Evolutionary conservation across 805 yeast species (phyloP), one percentile per base, ranked within the genome.

Genomic region (Candida sanyiensis): DNA sequence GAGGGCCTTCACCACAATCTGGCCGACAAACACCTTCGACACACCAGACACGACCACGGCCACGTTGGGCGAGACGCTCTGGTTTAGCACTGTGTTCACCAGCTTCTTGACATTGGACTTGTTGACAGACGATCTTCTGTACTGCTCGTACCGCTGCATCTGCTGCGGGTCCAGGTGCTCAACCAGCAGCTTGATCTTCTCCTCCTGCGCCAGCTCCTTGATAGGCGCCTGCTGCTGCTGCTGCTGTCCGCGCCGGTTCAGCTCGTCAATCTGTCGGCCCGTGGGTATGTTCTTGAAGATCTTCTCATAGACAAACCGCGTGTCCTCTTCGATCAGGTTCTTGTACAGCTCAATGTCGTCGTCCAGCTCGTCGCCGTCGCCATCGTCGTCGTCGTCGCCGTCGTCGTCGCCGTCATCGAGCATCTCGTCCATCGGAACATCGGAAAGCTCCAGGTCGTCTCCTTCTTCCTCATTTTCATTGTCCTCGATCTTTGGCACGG

Each of bases 1-100:
- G 45, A 80, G 70, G 0, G 96, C 95, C 51, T 76, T 69, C 45
- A 89, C 94, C 10, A 89, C 82, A 13, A 89, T 73, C 50, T 89
- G 97, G 10, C 96, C 95, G n/a, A 88, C 72, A 56, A 85, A 80
- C 50, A 86, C 83, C 56, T 89, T 89, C 2, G 95, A 83, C 39
- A 87, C 72, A 58, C 96, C 96, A 6, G 90, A 84, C 33, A 89
- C 60, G 7, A 87, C 80, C 38, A 85, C 79, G 0, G 95, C 83
- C 17, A 87, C 80, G 45, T 83, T 83, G 42, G 75, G 84, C 2
- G 90, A 80, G 9, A 88, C 77, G 33, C 80, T 77, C 56, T 88
- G 95, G 30, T 87, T 88, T 35, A 86, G 65, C 0, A 83, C 82
- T 20, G 83, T 74, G 49, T 82, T 80, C 10, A 94, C 89, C 18